Percentiles rank a stretch among this genome's conserved stretches.
Evolutionary conservation across 768 basidiomycete genomes (phyloP).

Genomic region (Amanita molliuscula): DNA sequence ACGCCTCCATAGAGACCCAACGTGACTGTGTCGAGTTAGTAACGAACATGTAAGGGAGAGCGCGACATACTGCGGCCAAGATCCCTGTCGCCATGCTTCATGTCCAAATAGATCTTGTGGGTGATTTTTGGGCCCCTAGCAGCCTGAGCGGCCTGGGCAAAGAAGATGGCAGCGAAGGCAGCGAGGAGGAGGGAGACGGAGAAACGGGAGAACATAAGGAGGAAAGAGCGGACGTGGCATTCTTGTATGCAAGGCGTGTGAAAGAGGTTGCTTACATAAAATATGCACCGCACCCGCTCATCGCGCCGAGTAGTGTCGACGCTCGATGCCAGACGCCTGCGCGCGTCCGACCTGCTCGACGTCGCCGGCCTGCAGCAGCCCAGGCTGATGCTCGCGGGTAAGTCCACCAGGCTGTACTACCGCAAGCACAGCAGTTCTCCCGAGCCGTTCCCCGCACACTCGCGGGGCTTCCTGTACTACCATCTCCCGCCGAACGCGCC

Average conservation of each 20-base stretch:
- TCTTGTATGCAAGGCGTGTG: not conserved
- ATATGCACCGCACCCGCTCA: too few species aligned
- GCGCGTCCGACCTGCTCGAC: not conserved
- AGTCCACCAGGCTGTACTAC: not conserved
- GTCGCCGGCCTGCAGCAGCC: not conserved
- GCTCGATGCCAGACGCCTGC: not conserved
- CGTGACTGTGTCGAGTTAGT: constrained; percentile 37
- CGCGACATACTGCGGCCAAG: constrained; percentile 62
- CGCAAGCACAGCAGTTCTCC: too few species aligned
- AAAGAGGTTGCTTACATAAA: not conserved
- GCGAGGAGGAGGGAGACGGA: constrained; percentile 53
- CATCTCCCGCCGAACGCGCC: constrained; percentile 1
- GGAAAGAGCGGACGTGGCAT: constrained; percentile 20
- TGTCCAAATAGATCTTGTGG: constrained; percentile 89
- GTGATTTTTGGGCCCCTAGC: constrained; percentile 86
- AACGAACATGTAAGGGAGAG: constrained; percentile 2
- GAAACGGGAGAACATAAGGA: constrained; percentile 51
- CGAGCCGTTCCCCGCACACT: constrained; percentile 3
- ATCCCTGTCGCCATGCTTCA: constrained; percentile 83
- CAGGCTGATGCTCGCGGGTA: not conserved
- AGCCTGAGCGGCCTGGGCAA: constrained; percentile 64
- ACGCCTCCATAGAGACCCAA: constrained; percentile 90
- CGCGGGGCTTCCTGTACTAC: constrained; percentile 10
- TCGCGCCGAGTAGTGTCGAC: not conserved
- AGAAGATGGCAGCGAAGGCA: constrained; percentile 60